Base-by-base conservation (phyloP, 257 asterid species). In the Lantana camara region DNA sequence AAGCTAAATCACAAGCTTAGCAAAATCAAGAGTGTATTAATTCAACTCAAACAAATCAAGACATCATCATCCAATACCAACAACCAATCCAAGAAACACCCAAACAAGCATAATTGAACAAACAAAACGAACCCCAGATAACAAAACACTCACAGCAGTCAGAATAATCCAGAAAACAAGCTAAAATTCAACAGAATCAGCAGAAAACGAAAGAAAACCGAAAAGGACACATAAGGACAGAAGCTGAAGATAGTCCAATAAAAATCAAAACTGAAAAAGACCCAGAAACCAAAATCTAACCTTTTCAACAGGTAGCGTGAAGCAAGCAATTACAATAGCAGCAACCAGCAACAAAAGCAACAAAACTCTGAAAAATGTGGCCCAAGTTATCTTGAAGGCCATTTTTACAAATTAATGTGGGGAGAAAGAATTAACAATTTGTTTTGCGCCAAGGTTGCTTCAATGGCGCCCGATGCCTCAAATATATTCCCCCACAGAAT, bases 251-350 rank as follows among this genome's bases (percentile, higher is more conserved):
- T 5, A 40, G 35, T 34, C 42, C 60, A 35, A 15, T 0, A 62
- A 61, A 57, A 16, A 49, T 22, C 5, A 9, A 57, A 51, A 40
- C 16, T 9, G 20, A 62, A 17, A 32, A 3, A 7, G 13, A 35
- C 15, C 22, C 46, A n/a, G 4, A 24, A 34, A 30, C 13, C 23
- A 22, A 70, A 58, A 57, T 2, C 37, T 1, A 11, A 90, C 97
- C 90, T 88, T 81, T 74, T 90, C 96, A 50, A 83, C 64, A 14
- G 97, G 97, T 57, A 90, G 93, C 55, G 95, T 90, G 82, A 83
- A 77, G 77, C 87, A 90, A 72, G 91, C 96, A 29, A 82, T 71
- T 66, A 64, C 78, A 82, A 85, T 80, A 45, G 83, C 91, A 13
- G 80, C 80, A 35, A 85, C 46, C 30, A 90, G 93, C 61, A 78